Evolutionary conservation across 345 rosid genomes (phyloP), one percentile per base, ranked within the genome.

Genomic region (Aquilaria malaccensis): DNA sequence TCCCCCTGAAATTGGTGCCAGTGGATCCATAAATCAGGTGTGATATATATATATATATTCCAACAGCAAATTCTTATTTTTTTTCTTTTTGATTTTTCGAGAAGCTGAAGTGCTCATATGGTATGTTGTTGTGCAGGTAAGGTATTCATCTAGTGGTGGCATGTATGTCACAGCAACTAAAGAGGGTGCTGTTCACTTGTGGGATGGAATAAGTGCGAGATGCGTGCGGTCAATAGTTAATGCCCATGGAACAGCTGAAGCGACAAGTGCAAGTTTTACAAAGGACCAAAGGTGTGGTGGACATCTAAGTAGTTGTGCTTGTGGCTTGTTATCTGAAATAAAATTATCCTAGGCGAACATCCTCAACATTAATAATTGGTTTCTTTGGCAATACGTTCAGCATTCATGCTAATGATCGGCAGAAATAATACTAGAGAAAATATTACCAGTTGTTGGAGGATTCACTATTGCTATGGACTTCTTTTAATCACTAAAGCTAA

Each of bases 11-110:
- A 81, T 63, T 61, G 81, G 86, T 12, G 77, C 57, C 61, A 82
- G 70, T 65, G 89, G 94, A 61, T 93, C 85, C 74, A 91, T 91
- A 67, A 85, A 91, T 74, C 97, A 91, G 89, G 97, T 79, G 76
- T 55, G 45, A 13, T 50, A 43, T n/a, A n/a, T 46, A 47, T 22
- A 7, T 13, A 15, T 65, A 22, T 13, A 59, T 53, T 59, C 45
- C 12, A 46, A n/a, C 46, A 50, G 33, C 62, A 56, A 15, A 13
- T 33, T 56, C 12, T 11, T 2, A 52, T 7, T 54, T 56, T 14
- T 47, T 43, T 46, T 58, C 12, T 50, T 52, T 57, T 22, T 50
- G 51, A 59, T 64, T 52, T 55, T 49, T 1, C 32, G 50, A 59
- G 66, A 50, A 22, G 29, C 37, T 46, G 37, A 54, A 56, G 5